Conservation (phyloP, 371 early-diverging fungal species). For the Rhizopus stolonifer region DNA sequence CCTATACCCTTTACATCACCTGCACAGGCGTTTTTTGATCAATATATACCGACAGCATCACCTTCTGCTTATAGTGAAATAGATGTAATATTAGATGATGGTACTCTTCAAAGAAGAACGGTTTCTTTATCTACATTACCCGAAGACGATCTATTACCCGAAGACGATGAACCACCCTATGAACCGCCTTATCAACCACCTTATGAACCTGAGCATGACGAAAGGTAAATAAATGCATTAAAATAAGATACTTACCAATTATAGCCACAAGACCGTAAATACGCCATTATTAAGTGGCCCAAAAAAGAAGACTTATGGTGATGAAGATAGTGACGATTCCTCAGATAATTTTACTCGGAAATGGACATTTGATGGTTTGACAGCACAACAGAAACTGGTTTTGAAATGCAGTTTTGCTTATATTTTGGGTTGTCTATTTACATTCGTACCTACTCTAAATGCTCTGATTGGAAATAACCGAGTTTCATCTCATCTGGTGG, state of each 20-base stretch:
- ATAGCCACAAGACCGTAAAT: too few species aligned
- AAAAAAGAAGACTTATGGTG: neutral
- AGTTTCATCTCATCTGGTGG: constrained; percentile 61
- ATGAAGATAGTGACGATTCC: neutral
- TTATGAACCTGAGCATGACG: too few species aligned
- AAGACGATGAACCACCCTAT: neutral
- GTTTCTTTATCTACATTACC: constrained; percentile 35
- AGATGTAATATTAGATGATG: constrained; percentile 37
- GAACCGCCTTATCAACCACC: too few species aligned
- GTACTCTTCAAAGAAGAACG: constrained; percentile 30
- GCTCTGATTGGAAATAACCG: constrained; percentile 40
- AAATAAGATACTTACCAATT: too few species aligned
- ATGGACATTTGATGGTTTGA: too few species aligned
- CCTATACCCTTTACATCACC: constrained; percentile 19
- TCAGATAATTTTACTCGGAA: too few species aligned
- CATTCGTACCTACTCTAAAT: constrained; percentile 55
- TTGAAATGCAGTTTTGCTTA: constrained; percentile 64
- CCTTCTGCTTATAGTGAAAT: constrained; percentile 24
- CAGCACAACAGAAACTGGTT: constrained; percentile 43
- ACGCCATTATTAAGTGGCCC: too few species aligned
- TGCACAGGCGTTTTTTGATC: neutral
- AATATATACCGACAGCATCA: constrained; percentile 4
- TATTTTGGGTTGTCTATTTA: constrained; percentile 54
- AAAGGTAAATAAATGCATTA: too few species aligned
- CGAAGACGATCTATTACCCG: neutral